phyloP scores from a whole-genome alignment of 495 filamentous ascomycete genomes.

The Polyplosphaeria fusca region DNA sequence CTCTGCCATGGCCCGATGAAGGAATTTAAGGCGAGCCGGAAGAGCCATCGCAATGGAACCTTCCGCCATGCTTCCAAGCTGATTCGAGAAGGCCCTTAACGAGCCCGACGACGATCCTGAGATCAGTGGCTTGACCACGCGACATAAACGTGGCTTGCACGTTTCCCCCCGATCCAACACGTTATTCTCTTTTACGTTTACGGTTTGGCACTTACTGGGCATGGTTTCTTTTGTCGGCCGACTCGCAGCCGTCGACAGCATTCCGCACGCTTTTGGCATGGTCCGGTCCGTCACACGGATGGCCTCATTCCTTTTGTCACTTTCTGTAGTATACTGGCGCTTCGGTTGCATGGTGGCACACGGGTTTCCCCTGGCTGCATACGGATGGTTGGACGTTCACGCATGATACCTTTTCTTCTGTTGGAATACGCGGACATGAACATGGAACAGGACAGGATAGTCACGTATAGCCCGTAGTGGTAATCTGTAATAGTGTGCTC shows the following conservation, averaged over 20 bases:
- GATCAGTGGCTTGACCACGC: slow-evolving; percentile 36
- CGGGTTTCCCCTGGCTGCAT: background rate
- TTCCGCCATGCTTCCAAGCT: slow-evolving; percentile 24
- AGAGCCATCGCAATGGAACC: slow-evolving; percentile 11
- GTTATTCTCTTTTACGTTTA: slow-evolving; percentile 6
- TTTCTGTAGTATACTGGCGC: background rate
- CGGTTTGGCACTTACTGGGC: slow-evolving; percentile 1
- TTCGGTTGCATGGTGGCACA: background rate
- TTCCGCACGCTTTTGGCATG: background rate
- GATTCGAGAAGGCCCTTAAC: slow-evolving; percentile 20
- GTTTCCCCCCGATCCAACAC: slow-evolving; percentile 18
- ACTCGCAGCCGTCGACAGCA: background rate
- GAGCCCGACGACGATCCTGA: slow-evolving; percentile 17
- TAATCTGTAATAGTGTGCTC: slow-evolving; percentile 26
- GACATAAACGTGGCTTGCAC: slow-evolving; percentile 26
- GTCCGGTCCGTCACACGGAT: too few species aligned
- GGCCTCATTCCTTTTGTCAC: too few species aligned
- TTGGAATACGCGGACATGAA: background rate
- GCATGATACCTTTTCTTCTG: slow-evolving; percentile 4
- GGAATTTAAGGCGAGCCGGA: too few species aligned
- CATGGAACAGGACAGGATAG: slow-evolving; percentile 3
- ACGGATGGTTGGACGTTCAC: background rate
- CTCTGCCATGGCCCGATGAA: background rate
- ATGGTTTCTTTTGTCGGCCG: background rate
- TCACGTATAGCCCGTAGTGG: slow-evolving; percentile 7